phyloP scores from a whole-genome alignment of 2,329 filamentous ascomycete genomes.

The Beauveria brongniartii region DNA sequence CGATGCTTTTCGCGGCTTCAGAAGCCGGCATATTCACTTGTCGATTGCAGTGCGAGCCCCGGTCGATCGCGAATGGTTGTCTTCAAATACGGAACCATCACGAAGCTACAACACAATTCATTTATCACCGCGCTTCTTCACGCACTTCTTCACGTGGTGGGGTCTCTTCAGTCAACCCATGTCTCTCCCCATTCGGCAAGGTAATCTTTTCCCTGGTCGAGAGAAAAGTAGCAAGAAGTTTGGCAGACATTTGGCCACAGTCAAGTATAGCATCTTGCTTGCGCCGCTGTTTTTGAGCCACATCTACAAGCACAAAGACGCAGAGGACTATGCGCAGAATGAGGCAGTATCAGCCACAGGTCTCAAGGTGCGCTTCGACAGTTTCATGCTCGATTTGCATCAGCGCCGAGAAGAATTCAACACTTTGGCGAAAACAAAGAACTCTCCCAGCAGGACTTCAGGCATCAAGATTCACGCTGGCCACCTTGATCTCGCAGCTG shows the following conservation, averaged over 20 bases:
- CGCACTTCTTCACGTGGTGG: slow-evolving; percentile 98
- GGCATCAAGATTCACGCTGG: slow-evolving; percentile 95
- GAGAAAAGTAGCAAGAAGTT: slow-evolving; percentile 99
- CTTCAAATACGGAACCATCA: slow-evolving; percentile 65
- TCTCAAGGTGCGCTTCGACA: slow-evolving; percentile 92
- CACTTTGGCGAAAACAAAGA: slow-evolving; percentile 67
- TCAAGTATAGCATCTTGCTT: slow-evolving; percentile 92
- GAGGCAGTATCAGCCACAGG: slow-evolving; percentile 78
- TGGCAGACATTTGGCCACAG: slow-evolving; percentile 89
- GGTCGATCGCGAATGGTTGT: slow-evolving; percentile 76
- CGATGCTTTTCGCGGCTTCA: slow-evolving; percentile 93
- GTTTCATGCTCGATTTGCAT: slow-evolving; percentile 94
- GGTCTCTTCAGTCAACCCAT: slow-evolving; percentile 90
- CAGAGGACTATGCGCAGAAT: slow-evolving; percentile 69
- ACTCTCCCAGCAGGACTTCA: slow-evolving; percentile 72
- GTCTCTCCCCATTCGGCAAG: slow-evolving; percentile 90
- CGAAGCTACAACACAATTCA: slow-evolving; percentile 96
- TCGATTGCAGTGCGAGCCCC: slow-evolving; percentile 88
- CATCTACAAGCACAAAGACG: slow-evolving; percentile 97
- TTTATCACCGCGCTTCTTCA: slow-evolving; percentile 91
- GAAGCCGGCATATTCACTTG: slow-evolving; percentile 92
- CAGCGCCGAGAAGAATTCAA: slow-evolving; percentile 89
- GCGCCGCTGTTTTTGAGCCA: slow-evolving; percentile 93
- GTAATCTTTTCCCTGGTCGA: slow-evolving; percentile 78
- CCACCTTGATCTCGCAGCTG: slow-evolving; percentile 83